Evolutionary conservation across 2,329 filamentous ascomycete genomes (phyloP).

Genomic region (Drechmeria coniospora): DNA sequence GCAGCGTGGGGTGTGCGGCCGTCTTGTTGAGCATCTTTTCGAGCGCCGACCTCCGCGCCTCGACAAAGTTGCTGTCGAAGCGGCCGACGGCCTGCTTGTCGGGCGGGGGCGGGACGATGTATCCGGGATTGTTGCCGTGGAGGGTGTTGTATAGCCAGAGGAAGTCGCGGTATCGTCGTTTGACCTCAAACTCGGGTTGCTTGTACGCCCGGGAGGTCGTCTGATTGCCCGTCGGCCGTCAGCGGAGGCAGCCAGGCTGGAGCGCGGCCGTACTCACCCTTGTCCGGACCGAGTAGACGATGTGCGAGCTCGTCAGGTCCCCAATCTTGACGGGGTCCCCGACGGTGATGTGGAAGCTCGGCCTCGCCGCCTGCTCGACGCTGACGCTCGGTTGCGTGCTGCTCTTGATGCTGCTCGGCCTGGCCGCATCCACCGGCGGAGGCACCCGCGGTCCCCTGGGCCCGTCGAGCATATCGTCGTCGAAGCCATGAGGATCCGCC

Average conservation of each 20-base stretch:
- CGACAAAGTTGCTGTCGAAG: slow-evolving; percentile 94
- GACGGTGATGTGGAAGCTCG: slow-evolving; percentile 76
- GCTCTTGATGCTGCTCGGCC: slow-evolving; percentile 33
- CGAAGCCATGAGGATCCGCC: slow-evolving; percentile 48
- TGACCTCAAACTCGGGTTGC: slow-evolving; percentile 83
- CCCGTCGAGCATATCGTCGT: slow-evolving; percentile 51
- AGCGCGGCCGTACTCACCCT: slow-evolving; percentile 40
- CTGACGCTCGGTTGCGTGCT: slow-evolving; percentile 64
- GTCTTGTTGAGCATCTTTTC: slow-evolving; percentile 98
- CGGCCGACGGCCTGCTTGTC: slow-evolving; percentile 96
- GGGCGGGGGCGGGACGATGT: slow-evolving; percentile 87
- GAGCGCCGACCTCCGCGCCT: slow-evolving; percentile 75
- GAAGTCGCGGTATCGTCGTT: slow-evolving; percentile 88
- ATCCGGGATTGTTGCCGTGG: slow-evolving; percentile 85
- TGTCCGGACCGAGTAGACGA: slow-evolving; percentile 90
- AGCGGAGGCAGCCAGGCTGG: background rate
- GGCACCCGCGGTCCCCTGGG: slow-evolving; percentile 44
- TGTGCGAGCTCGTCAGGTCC: slow-evolving; percentile 91
- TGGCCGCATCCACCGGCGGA: slow-evolving; percentile 44
- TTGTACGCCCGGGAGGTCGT: slow-evolving; percentile 94
- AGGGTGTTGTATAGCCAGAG: slow-evolving; percentile 94
- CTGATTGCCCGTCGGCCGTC: slow-evolving; percentile 25
- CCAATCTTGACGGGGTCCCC: slow-evolving; percentile 97
- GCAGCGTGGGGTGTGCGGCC: slow-evolving; percentile 73
- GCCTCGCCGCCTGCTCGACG: slow-evolving; percentile 85